Percentiles rank a stretch among this genome's conserved stretches.
phyloP scores from a whole-genome alignment of 352 stramenopile species.

The Globisporangium paddicum region DNA sequence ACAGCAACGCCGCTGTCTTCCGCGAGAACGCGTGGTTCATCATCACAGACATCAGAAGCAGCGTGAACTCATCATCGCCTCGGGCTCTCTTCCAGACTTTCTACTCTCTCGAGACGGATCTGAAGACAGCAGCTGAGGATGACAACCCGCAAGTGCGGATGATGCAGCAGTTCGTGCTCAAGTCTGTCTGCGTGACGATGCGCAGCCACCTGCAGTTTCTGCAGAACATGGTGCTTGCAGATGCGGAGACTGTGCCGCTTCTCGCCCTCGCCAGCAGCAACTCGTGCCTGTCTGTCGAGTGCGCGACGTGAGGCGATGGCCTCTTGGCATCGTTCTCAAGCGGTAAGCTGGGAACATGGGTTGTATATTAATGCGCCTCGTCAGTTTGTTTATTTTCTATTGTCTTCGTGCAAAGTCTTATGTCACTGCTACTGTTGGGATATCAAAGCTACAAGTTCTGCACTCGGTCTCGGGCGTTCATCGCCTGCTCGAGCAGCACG shows the following conservation, averaged over 20 bases:
- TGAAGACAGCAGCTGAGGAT: not conserved
- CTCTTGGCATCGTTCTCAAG: not conserved
- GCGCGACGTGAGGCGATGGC: not conserved
- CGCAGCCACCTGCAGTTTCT: not conserved
- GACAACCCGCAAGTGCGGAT: not conserved
- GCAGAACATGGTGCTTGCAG: not conserved
- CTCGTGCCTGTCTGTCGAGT: not conserved
- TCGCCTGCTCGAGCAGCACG: constrained; percentile 29
- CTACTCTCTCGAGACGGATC: not conserved
- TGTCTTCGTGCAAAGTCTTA: too few species aligned
- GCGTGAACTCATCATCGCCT: not conserved
- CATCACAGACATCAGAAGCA: not conserved
- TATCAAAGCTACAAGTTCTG: not conserved
- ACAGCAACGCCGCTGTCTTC: not conserved
- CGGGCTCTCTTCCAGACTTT: not conserved
- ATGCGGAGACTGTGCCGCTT: not conserved
- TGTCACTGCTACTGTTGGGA: too few species aligned
- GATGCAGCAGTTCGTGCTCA: constrained; percentile 3
- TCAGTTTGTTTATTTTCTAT: too few species aligned
- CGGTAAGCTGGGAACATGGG: not conserved
- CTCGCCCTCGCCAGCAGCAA: not conserved
- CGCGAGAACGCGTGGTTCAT: constrained; percentile 1
- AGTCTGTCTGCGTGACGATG: not conserved
- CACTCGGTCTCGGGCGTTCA: not conserved
- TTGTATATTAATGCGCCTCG: not conserved